Base-by-base conservation (phyloP, 2,329 filamentous ascomycete genomes). In the Bipolaris victoriae region DNA sequence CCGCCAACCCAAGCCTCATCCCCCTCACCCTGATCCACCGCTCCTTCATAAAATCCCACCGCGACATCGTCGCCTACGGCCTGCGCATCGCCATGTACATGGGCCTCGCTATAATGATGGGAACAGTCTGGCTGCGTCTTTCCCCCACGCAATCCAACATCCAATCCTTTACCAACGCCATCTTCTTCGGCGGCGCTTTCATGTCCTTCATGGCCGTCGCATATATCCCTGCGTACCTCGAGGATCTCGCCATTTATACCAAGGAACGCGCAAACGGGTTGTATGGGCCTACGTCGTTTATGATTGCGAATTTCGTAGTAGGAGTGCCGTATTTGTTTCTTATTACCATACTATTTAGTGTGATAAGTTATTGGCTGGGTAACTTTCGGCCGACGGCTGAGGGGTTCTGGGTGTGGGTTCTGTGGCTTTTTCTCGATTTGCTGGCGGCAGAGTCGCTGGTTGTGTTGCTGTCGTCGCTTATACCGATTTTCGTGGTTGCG, bases 351-450 rank as follows among this genome's bases (percentile, higher is more conserved):
- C 77, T 94, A 53, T 96, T 94, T 79, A 91, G 88, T 0, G 71
- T 88, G 20, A 83, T 95, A 52, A 84, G 86, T 5, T 95, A 95
- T 81, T 96, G 89, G 88, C 85, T 96, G 1, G 86, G 85, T 47
- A 90, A 91, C 77, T 92, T 95, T 78, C 84, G 84, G 1, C 85
- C 88, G 1, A 84, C 81, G 0, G 88, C 82, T 0, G 58, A 74
- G 0, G 87, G 87, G 2, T 96, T 96, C 79, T 90, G 90, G 77
- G 88, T 81, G 29, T 95, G 87, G 86, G 82, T 92, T 2, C 83
- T 94, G 79, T 96, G 90, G 90, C 82, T 96, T 3, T 95, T 94
- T 79, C 84, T 96, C 15, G 91, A 96, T 69, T 84, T 96, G 0
- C 77, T 96, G 2, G 91, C 91, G 0, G 91, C 91, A 18, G 91